Percentiles rank a stretch among this genome's conserved stretches.
These are phyloP conservation scores for Citrus inodora DNA, from an alignment of 345 rosid species.

Conservation along the genomic window DNA sequence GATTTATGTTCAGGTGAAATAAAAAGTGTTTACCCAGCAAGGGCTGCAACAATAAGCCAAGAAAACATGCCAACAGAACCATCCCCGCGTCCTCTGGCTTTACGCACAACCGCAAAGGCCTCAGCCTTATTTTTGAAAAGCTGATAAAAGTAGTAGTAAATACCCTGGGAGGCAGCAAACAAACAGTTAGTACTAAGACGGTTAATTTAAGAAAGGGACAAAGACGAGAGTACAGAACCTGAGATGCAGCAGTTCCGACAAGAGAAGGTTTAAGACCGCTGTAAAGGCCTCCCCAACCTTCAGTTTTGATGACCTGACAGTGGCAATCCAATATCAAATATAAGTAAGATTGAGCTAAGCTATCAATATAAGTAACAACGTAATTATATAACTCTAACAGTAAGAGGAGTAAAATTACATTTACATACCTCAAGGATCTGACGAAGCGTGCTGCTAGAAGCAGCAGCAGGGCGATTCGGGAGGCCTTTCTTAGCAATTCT, in stretches of 20 bases:
- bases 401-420: too few relatives aligned
- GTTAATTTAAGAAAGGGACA: not conserved
- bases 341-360: not conserved
- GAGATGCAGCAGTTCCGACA: conserved; percentile 68
- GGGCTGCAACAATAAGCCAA: conserved; percentile 68
- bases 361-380: not conserved
- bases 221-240: conserved; percentile 20
- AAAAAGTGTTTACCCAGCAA: conserved; percentile 47
- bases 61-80: conserved; percentile 58
- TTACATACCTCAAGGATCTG: conserved; percentile 45
- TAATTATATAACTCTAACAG: not conserved
- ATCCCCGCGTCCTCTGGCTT: conserved; percentile 49
- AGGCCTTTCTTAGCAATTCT: conserved; percentile 45
- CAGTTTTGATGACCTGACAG: conserved; percentile 37
- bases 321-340: not conserved
- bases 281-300: conserved; percentile 72
- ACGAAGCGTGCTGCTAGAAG: conserved; percentile 30
- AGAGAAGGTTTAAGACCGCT: conserved; percentile 74
- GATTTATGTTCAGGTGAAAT: not conserved
- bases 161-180: conserved; percentile 37
- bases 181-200: not conserved
- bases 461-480: conserved; percentile 6
- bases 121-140: conserved; percentile 63
- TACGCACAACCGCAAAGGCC: conserved; percentile 45
- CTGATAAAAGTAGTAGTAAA: conserved; percentile 70